Evolutionary conservation across 495 filamentous ascomycete genomes (phyloP).

Genomic region (Aspergillus ostianus): DNA sequence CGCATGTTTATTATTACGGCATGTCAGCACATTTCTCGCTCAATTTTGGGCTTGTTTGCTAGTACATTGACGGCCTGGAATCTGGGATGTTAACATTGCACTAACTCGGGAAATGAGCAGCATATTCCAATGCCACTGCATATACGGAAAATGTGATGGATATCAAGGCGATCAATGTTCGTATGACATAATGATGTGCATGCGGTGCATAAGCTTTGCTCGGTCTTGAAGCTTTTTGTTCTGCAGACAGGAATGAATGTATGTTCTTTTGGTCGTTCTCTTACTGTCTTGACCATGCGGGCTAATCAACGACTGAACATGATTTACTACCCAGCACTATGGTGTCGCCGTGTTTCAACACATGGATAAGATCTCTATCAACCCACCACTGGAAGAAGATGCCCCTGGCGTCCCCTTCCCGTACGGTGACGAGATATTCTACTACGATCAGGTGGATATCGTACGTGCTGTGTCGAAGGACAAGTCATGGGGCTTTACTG

Average conservation of each 20-base stretch:
- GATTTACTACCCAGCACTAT: too few species aligned
- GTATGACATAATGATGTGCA: slow-evolving; percentile 6
- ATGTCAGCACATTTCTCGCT: background rate
- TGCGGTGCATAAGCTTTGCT: slow-evolving; percentile 5
- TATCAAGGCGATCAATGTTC: slow-evolving; percentile 1
- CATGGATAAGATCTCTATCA: slow-evolving; percentile 11
- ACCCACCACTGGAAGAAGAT: slow-evolving; percentile 23
- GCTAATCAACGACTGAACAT: too few species aligned
- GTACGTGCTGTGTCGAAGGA: slow-evolving; percentile 17
- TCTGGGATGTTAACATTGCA: background rate
- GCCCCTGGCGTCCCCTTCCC: slow-evolving; percentile 19
- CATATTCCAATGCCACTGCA: background rate
- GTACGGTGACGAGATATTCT: slow-evolving; percentile 22
- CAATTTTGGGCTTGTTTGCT: background rate
- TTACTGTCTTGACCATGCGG: too few species aligned
- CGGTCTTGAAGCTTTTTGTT: slow-evolving; percentile 5
- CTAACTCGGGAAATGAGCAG: background rate
- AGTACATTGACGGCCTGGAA: background rate
- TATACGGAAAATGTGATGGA: background rate
- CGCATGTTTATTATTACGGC: background rate
- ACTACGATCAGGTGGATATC: slow-evolving; percentile 24
- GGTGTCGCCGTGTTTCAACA: slow-evolving; percentile 16
- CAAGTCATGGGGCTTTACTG: slow-evolving; percentile 31
- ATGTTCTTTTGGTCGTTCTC: slow-evolving; percentile 24
- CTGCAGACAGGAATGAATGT: slow-evolving; percentile 11